Evolutionary conservation across 2,329 filamentous ascomycete genomes (phyloP).

Genomic region (Sporothrix curviconia): DNA sequence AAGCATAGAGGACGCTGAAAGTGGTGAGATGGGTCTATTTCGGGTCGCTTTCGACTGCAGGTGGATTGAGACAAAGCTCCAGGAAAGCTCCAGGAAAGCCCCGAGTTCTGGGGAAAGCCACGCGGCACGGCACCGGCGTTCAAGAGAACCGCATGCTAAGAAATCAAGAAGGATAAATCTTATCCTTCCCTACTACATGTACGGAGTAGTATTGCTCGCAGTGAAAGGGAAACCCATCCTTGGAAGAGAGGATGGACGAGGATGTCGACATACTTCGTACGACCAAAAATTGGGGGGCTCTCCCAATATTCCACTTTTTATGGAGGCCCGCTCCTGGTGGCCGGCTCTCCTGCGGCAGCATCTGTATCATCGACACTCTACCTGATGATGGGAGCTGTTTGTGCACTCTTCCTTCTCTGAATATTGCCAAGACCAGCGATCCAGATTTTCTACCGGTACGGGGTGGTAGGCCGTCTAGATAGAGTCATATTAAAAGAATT

Average conservation of each 20-base stretch:
- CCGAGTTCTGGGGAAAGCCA: no score
- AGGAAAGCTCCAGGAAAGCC: no score
- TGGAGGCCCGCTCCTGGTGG: constrained; percentile 3
- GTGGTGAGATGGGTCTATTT: neutral
- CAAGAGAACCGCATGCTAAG: neutral
- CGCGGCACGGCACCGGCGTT: neutral
- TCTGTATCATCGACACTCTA: constrained; percentile 10
- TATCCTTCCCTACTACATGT: no score
- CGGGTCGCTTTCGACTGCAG: neutral
- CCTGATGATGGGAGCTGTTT: neutral
- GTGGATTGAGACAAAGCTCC: neutral
- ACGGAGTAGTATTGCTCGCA: neutral
- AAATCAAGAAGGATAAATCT: no score
- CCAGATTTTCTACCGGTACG: neutral
- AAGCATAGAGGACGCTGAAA: neutral
- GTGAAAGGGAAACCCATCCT: no score
- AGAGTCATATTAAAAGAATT: no score
- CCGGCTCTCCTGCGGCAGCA: constrained; percentile 3
- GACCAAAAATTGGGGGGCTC: neutral
- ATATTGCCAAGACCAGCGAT: neutral
- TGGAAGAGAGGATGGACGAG: neutral
- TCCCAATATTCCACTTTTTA: neutral
- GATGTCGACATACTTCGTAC: no score
- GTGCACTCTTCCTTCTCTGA: no score
- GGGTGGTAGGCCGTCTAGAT: neutral